These are phyloP conservation scores for Cryptococcus deneoformans DNA, from an alignment of 1,284 basidiomycete species.

Conservation along the genomic window DNA sequence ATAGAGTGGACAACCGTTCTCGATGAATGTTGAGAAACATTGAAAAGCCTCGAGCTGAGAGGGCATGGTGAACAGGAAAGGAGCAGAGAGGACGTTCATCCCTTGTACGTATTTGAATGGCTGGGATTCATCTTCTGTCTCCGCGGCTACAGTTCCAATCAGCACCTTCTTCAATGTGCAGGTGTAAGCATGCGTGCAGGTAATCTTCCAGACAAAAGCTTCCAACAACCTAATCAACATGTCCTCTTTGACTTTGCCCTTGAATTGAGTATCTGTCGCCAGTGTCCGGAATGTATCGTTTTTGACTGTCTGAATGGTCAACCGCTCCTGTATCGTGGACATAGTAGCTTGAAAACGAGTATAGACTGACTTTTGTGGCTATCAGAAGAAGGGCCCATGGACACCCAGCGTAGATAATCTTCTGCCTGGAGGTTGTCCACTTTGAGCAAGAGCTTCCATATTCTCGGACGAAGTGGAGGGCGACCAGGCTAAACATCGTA, in stretches of 20 bases:
- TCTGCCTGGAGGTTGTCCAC: constrained; percentile 72
- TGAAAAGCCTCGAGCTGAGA: constrained; percentile 95
- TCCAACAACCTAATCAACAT: constrained; percentile 94
- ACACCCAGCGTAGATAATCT: constrained; percentile 75
- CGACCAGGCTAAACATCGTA: constrained; percentile 12
- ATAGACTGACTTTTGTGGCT: constrained; percentile 75
- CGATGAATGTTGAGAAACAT: constrained; percentile 92
- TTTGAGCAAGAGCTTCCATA: constrained; percentile 89
- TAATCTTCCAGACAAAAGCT: constrained; percentile 93
- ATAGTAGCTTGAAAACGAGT: background rate
- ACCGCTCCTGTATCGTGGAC: background rate
- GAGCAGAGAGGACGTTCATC: constrained; percentile 97
- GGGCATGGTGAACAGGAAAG: constrained; percentile 93
- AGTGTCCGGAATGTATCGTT: constrained; percentile 71
- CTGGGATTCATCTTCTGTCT: constrained; percentile 50
- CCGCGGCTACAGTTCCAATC: constrained; percentile 5
- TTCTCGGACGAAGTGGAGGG: constrained; percentile 48
- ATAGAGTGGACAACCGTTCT: constrained; percentile 87
- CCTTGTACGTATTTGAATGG: constrained; percentile 95
- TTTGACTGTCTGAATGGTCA: constrained; percentile 42
- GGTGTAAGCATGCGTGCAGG: constrained; percentile 52
- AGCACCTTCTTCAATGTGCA: background rate
- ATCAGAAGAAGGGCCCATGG: constrained; percentile 78
- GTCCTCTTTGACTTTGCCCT: constrained; percentile 89
- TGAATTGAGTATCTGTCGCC: constrained; percentile 92